phyloP scores from a whole-genome alignment of 2,329 filamentous ascomycete genomes.

The Fusarium sp. region DNA sequence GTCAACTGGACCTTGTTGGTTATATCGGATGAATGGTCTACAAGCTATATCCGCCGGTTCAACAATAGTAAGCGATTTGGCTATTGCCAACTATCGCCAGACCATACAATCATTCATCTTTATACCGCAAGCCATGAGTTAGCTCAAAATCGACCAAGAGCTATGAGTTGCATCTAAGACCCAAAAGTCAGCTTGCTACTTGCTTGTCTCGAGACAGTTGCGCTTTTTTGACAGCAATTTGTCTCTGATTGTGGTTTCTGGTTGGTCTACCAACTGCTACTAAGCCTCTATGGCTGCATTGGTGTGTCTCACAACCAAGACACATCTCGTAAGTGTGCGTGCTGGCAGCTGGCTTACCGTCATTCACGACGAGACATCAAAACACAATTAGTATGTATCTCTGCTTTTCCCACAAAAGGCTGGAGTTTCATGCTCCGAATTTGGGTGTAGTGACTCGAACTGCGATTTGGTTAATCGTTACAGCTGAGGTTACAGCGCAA shows the following conservation, averaged over 20 bases:
- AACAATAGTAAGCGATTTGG: background rate
- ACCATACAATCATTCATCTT: background rate
- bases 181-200: background rate
- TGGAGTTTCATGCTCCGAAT: constrained; percentile 26
- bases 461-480: constrained; percentile 15
- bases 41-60: background rate
- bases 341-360: background rate
- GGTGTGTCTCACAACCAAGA: constrained; percentile 25
- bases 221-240: constrained; percentile 25
- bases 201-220: constrained; percentile 9
- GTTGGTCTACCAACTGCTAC: background rate
- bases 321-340: constrained; percentile 17
- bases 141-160: background rate
- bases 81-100: background rate
- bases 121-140: background rate
- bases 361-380: constrained; percentile 1
- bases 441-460: constrained; percentile 25
- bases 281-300: constrained; percentile 19
- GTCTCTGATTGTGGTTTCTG: constrained; percentile 3
- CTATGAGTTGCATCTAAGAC: background rate
- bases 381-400: background rate
- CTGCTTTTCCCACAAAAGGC: background rate
- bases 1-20: background rate
- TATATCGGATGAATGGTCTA: background rate
- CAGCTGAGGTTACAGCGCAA: constrained; percentile 9